Evolutionary conservation across 345 rosid genomes (phyloP), one percentile per base, ranked within the genome.

Genomic region (Euclidium syriacum): DNA sequence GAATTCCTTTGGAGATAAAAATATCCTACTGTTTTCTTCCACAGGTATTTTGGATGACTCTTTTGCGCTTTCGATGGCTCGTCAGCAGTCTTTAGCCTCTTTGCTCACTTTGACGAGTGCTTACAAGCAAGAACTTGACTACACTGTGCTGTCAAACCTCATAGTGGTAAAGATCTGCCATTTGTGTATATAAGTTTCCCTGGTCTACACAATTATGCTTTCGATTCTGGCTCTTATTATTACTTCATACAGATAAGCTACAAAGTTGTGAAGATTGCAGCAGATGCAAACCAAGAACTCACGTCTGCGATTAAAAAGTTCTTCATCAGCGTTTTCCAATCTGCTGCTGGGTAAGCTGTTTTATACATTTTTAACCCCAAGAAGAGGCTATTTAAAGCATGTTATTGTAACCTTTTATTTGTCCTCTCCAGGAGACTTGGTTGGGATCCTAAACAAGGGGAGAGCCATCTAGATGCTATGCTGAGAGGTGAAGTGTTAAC

Each of bases 21-120:
- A 14, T 5, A 27, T 43, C 59, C 14, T 35, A 36, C 1, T 10
- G n/a, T 43, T 39, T 27, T 46, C 56, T 52, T 52, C 49, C 8
- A 49, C 77, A 94, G 99, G 99, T 44, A 67, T 94, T 72, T 78
- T 94, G 89, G 97, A 94, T 52, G 97, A 94, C 72, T 76, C 88
- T 2, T 94, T 80, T 66, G 96, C 97, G 58, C 96, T 94, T 64
- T 87, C 83, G 58, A 90, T 85, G 96, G 97, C 99, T 76, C 77
- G 91, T 52, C 88, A 83, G 68, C 91, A 76, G 62, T 75, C 95
- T 48, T 55, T 94, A 65, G 81, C 87, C 40, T 85, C 95, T 33
- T 81, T 90, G 85, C 85, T 94, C 41, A 84, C 83, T 70, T 70
- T 94, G 71, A 85, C 81, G 81, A 69, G 76, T 56, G 87, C 96